These are phyloP conservation scores for Alectoria sarmentosa DNA, from an alignment of 495 filamentous ascomycete genomes.

Conservation along the genomic window DNA sequence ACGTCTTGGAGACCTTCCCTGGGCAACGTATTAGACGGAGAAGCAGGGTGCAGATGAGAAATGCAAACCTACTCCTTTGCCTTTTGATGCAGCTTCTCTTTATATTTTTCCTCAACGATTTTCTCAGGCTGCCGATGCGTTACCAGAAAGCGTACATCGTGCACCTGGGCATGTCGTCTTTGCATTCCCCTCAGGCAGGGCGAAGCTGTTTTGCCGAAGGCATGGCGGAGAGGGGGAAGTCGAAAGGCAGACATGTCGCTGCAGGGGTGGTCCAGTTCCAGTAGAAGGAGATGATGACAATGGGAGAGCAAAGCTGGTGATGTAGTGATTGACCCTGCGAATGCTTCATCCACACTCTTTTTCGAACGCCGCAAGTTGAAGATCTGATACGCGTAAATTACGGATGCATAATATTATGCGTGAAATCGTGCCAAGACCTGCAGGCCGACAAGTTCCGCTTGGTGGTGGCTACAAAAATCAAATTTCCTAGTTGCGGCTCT, in stretches of 20 bases:
- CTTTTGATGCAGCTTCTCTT: constrained; percentile 75
- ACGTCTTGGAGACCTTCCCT: constrained; percentile 69
- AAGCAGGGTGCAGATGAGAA: background rate
- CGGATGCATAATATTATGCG: no score
- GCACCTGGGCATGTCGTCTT: constrained; percentile 82
- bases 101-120: constrained; percentile 71
- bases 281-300: background rate
- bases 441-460: no score
- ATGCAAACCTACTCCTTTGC: constrained; percentile 55
- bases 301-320: background rate
- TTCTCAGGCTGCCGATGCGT: constrained; percentile 54
- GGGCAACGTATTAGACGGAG: constrained; percentile 6
- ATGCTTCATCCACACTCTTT: no score
- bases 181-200: constrained; percentile 41
- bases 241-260: constrained; percentile 27
- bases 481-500: no score
- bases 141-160: constrained; percentile 84
- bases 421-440: no score
- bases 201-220: constrained; percentile 24
- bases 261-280: background rate
- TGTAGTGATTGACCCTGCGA: background rate
- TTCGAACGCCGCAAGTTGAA: no score
- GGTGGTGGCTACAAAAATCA: no score
- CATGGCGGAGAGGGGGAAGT: constrained; percentile 28
- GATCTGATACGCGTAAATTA: no score